These are phyloP conservation scores for Rutstroemia sp. DNA, from an alignment of 2,329 filamentous ascomycete genomes.

Conservation along the genomic window DNA sequence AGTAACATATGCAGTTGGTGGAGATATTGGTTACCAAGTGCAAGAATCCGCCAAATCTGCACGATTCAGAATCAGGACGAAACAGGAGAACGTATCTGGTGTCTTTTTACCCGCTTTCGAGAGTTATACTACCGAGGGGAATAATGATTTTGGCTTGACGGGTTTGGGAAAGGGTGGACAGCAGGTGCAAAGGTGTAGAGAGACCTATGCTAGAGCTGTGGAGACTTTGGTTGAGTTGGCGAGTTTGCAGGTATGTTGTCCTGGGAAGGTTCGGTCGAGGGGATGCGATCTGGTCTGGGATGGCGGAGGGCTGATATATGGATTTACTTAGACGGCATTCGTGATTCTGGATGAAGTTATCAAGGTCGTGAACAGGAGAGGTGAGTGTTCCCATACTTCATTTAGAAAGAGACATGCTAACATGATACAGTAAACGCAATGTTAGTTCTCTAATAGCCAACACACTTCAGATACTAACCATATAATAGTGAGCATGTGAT, in stretches of 20 bases:
- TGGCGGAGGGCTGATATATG: background rate
- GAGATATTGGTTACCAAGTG: constrained; percentile 93
- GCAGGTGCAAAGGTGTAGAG: constrained; percentile 88
- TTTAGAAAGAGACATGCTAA: constrained; percentile 16
- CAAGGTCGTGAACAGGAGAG: constrained; percentile 96
- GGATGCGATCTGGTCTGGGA: background rate
- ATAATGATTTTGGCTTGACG: constrained; percentile 93
- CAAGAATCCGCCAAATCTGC: constrained; percentile 92
- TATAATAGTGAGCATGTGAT: constrained; percentile 73
- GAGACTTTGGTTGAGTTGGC: constrained; percentile 93
- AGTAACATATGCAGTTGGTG: constrained; percentile 93
- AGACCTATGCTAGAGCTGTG: constrained; percentile 92
- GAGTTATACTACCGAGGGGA: constrained; percentile 79
- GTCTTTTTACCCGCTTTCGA: constrained; percentile 92
- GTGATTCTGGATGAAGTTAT: constrained; percentile 98
- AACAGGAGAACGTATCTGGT: constrained; percentile 97
- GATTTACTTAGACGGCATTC: constrained; percentile 66
- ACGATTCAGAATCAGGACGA: constrained; percentile 85
- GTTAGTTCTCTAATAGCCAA: constrained; percentile 39
- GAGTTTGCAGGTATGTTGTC: constrained; percentile 61
- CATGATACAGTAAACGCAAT: constrained; percentile 73
- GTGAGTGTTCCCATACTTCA: constrained; percentile 37
- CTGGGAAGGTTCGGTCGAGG: constrained; percentile 6
- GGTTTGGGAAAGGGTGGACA: constrained; percentile 95
- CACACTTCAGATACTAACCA: constrained; percentile 12